A percentile compares a stretch with the other conserved stretches of the same genome.
Conservation (phyloP, 148 eudicot species). For the Cornus kousa region DNA sequence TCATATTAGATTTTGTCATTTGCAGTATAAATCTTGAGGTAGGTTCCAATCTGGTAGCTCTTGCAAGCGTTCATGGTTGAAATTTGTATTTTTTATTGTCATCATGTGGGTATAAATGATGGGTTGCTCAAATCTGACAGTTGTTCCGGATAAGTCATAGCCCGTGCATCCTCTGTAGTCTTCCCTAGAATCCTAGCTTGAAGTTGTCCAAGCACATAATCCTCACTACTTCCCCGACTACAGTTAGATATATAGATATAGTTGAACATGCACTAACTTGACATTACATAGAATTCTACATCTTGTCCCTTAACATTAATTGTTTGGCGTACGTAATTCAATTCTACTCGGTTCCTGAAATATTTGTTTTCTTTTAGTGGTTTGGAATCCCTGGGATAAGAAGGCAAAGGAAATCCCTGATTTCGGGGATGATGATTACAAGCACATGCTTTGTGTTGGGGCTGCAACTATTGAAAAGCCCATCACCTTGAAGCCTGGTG, state of each 20-base stretch:
- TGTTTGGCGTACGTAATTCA: neutral
- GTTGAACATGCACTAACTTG: neutral
- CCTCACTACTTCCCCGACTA: too few species aligned
- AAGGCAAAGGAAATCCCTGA: conserved; percentile 80
- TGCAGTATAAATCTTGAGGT: neutral
- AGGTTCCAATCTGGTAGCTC: neutral
- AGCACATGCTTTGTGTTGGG: conserved; percentile 83
- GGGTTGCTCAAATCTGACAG: neutral
- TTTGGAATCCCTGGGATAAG: conserved; percentile 98
- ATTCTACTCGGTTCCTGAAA: neutral
- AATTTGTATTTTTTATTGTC: neutral
- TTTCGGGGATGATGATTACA: conserved; percentile 82
- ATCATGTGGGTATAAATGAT: neutral
- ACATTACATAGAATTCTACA: neutral
- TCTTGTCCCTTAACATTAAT: neutral
- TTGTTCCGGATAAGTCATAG: neutral
- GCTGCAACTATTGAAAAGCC: conserved; percentile 85
- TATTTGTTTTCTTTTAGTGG: conserved; percentile 40
- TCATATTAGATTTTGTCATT: too few species aligned
- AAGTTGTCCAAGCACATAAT: neutral
- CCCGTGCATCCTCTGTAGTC: neutral
- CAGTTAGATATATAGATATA: too few species aligned
- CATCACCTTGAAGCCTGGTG: conserved; percentile 79
- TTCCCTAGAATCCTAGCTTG: neutral
- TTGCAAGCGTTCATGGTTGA: neutral